Base-by-base conservation (phyloP, 176 grass and related monocot genomes). In the Lolium rigidum region DNA sequence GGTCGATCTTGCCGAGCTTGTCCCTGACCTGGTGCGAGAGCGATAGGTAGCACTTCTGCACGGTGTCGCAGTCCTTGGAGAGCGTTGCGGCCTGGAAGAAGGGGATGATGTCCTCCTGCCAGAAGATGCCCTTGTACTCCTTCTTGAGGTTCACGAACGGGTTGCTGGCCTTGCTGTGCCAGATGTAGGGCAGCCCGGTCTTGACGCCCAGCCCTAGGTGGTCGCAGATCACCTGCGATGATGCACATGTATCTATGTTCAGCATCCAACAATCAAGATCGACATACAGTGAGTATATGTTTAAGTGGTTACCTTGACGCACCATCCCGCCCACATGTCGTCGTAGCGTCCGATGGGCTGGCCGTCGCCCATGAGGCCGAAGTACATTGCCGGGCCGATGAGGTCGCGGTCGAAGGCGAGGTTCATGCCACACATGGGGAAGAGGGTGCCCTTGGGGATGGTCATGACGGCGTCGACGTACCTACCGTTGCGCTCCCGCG, bases 391-490 rank as follows among this genome's bases (percentile, higher is more conserved):
- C 21, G 91, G 88, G 10, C 91, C 91, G 60, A 93, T 90, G 65
- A 90, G 91, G 56, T 93, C 88, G 76, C 91, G 87, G 61, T 93
- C 85, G 79, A 93, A 93, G 74, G 88, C 91, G 16, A 90, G 85
- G 74, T 93, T 93, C 91, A 93, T 93, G 48, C 91, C 88, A 65
- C 88, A 93, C 91, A 93, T 93, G 57, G 88, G 88, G 85, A 93
- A 93, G 63, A 93, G 76, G 35, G 85, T 90, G 41, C 88, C 91
- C 85, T 88, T 93, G 82, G 91, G 91, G 70, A 90, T 87, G 72
- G 91, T 93, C 81, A 93, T 87, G 7, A 93, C 89, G 61, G 92
- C 89, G 81, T 93, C 60, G 63, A 93, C 92, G 81, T 90, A 93
- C 82, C 92, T 90, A 46, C 78, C 21, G 82, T 93, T 93, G 35